Base-by-base conservation (phyloP, 305 asterid genomes). In the Fraxinus floribunda region DNA sequence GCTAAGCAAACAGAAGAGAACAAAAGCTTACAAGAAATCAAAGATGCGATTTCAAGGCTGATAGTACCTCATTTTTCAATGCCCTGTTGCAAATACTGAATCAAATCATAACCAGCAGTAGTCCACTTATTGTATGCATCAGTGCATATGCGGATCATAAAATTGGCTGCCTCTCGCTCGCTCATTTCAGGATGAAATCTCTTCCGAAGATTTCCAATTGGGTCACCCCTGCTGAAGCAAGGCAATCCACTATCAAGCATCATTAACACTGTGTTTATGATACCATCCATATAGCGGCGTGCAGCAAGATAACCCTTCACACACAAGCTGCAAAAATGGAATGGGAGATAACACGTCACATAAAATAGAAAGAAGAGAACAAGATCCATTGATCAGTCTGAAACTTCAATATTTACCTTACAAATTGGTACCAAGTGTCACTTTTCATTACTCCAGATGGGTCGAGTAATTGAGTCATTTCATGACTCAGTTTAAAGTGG, bases 401-500 rank as follows among this genome's bases (percentile, higher is more conserved):
- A 11, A n/a, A n/a, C 1, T 22, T 22, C 44, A 30, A 26, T 78
- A 79, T 87, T 85, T 86, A 93, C 99, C 98, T 92, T 8, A 96
- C 98, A 60, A 94, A 96, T 78, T 85, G 95, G 91, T 87, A 82
- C 98, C 98, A 94, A 9, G 97, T 91, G 83, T 96, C 99, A 72
- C 99, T 94, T 89, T 94, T 96, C 99, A 94, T 96, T 78, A 93
- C 91, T 75, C 98, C 98, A 22, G 99, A 93, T 49, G 99, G 99
- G 85, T 96, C 99, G 10, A 96, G 94, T 85, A 96, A 80, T 79
- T 96, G 99, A 81, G 99, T 96, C 99, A 96, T 96, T 88, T 96
- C 99, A 75, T 96, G 99, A 84, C 99, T 96, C 83, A 96, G 89
- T 86, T 96, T 96, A 90, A 96, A 96, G 88, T 96, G 98, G 78